Conservation (phyloP, 495 filamentous ascomycete genomes). For the Aspergillus kassunensis region DNA sequence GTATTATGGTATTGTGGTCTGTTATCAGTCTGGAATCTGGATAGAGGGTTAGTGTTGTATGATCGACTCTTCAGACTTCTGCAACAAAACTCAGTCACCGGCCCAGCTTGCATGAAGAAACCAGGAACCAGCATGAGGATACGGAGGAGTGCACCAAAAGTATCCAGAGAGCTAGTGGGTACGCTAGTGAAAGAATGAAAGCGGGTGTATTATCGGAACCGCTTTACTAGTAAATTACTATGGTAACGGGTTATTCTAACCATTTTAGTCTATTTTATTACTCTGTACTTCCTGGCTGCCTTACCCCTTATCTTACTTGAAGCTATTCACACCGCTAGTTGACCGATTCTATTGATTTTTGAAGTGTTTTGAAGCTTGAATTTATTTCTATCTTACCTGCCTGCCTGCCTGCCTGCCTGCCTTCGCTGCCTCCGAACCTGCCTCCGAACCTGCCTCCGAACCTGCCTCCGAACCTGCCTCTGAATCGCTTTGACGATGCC, state of each 20-base stretch:
- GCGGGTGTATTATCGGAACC: no score
- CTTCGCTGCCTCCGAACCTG: no score
- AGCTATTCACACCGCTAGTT: neutral
- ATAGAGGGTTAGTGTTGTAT: no score
- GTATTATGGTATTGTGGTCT: no score
- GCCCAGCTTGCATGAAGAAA: no score
- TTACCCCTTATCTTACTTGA: neutral
- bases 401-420: neutral
- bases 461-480: neutral
- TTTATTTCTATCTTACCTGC: neutral
- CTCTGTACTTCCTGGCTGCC: neutral
- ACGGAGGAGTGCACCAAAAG: neutral
- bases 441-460: no score
- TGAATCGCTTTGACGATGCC: neutral
- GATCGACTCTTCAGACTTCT: no score
- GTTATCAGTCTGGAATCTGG: no score
- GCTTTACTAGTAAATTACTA: neutral
- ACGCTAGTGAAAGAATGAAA: neutral
- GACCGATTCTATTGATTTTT: neutral
- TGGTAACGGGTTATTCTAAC: neutral
- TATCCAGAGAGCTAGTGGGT: neutral
- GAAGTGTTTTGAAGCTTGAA: neutral
- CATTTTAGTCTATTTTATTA: neutral
- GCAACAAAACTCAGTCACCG: no score
- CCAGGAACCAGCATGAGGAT: no score